These are phyloP conservation scores for Solanum pimpinellifolium DNA, from an alignment of 257 asterid genomes.

Conservation along the genomic window DNA sequence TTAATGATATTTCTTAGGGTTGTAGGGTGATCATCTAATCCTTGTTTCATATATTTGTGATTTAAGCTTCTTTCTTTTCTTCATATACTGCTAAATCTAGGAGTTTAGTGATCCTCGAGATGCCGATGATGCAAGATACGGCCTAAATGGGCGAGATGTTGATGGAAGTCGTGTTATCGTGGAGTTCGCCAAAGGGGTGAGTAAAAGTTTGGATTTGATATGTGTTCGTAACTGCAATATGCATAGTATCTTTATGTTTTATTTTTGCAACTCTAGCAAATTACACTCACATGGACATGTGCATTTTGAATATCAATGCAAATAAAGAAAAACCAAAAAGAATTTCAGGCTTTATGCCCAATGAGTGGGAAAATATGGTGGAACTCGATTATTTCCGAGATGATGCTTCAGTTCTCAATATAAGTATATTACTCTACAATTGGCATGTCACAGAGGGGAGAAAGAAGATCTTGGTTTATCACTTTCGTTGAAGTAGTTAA, in stretches of 20 bases:
- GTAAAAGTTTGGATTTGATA: neutral
- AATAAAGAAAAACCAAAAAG: neutral
- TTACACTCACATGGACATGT: neutral
- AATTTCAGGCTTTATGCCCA: neutral
- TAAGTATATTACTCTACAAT: neutral
- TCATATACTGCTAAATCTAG: constrained; percentile 9
- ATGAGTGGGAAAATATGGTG: neutral
- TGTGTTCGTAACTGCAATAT: neutral
- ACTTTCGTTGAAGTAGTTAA: neutral
- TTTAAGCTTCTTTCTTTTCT: neutral
- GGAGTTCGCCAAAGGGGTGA: constrained; percentile 53
- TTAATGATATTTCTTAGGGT: neutral
- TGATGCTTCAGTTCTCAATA: neutral
- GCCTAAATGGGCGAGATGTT: constrained; percentile 45
- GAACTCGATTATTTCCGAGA: neutral
- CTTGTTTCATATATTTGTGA: neutral
- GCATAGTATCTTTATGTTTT: neutral
- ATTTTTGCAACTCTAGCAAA: neutral
- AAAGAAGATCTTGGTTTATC: neutral
- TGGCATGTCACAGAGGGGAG: neutral
- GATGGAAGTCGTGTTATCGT: constrained; percentile 55
- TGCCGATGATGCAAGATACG: constrained; percentile 63
- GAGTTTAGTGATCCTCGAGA: constrained; percentile 56
- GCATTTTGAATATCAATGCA: neutral
- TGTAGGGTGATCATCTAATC: neutral